A percentile compares a stretch with the other conserved stretches of the same genome.
Evolutionary conservation across 169 alveolate genomes (phyloP).

Genomic region (Plasmodium knowlesi): DNA sequence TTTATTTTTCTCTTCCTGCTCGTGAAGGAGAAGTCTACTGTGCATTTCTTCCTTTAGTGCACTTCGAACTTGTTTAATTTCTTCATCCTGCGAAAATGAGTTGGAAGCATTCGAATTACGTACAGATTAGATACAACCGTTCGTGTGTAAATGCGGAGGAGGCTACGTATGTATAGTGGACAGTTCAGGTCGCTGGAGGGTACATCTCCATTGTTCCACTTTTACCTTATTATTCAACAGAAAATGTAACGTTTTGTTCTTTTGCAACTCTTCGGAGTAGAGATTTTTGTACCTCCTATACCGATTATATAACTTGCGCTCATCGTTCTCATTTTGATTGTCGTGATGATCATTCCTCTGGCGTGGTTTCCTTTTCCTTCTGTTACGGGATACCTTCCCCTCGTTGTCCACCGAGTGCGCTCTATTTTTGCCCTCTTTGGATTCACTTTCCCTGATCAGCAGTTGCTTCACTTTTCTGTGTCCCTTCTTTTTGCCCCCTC

Average conservation of each 20-base stretch:
- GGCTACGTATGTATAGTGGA: not conserved
- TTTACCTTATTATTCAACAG: constrained; percentile 64
- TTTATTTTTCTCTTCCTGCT: constrained; percentile 11
- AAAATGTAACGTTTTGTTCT: constrained; percentile 68
- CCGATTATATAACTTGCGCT: not conserved
- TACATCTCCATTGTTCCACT: not conserved
- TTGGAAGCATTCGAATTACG: not conserved
- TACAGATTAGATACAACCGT: too few species aligned
- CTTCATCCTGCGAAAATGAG: constrained; percentile 49
- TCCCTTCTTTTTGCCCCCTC: constrained; percentile 6
- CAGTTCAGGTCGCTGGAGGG: not conserved
- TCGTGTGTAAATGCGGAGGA: not conserved
- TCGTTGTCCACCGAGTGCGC: not conserved
- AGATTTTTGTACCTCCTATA: not conserved
- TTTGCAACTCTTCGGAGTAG: constrained; percentile 45
- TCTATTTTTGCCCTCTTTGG: constrained; percentile 1
- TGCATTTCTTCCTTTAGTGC: not conserved
- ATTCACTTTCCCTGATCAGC: not conserved
- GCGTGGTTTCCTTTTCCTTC: not conserved
- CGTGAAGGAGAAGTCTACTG: not conserved
- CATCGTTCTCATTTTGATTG: not conserved
- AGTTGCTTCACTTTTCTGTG: not conserved
- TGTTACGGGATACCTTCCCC: not conserved
- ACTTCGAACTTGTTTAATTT: constrained; percentile 5
- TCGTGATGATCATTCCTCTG: not conserved